Evolutionary conservation across 257 asterid species (phyloP), one percentile per base, ranked within the genome.

Genomic region (Handroanthus guayacan): DNA sequence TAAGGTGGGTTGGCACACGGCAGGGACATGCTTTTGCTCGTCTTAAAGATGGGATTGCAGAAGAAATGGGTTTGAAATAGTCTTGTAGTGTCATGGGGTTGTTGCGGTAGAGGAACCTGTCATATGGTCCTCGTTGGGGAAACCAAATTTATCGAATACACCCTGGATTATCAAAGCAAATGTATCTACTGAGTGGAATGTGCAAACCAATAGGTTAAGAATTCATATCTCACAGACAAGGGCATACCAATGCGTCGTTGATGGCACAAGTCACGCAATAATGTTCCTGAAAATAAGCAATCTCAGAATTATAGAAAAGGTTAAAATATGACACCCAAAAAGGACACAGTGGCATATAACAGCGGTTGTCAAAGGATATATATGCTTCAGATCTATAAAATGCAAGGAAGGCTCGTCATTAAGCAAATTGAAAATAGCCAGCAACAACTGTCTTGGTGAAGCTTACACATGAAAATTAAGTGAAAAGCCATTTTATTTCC

Each of bases 181-280:
- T 50, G 43, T 43, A 51, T 25, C 43, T 44, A 54, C 41, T 78
- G n/a, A 80, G 67, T 10, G 69, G 47, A 34, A 20, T 25, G 18
- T 48, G 45, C 55, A 44, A 45, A 48, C 6, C n/a, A 64, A 71
- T 8, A 9, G 25, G 56, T 8, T 43, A 44, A 18, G 73, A 66
- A 62, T 9, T 68, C 43, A 57, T 58, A 63, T 62, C 34, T 12
- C 16, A 36, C 44, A 44, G 62, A 18, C 34, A 14, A 9, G 48
- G 73, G 67, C 92, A 69, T 89, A 93, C 99, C 97, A 79, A 73
- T 69, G 92, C 89, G 79, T 95, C 97, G 36, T 95, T 95, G 84
- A 90, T 81, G 58, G 97, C 97, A 82, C 80, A 89, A 54, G 91
- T 82, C 82, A 91, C 98, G 69, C 98, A 95, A 82, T 93, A 95